These are phyloP conservation scores for Podospora australis DNA, from an alignment of 495 filamentous ascomycete species.

Conservation along the genomic window DNA sequence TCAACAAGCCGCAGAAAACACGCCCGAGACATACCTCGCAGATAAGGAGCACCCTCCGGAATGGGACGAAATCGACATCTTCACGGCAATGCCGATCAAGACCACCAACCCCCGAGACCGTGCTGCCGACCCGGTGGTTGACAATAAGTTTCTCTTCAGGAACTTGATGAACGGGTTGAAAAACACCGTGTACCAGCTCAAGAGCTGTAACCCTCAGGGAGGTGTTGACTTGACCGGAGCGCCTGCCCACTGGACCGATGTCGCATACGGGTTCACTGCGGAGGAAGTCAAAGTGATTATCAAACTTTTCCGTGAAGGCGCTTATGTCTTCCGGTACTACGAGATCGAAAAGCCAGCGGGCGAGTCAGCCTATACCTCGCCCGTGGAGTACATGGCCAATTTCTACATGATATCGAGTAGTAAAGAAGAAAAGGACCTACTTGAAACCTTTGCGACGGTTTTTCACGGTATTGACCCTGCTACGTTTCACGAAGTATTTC, in stretches of 20 bases:
- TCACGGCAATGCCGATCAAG: slow-evolving; percentile 92
- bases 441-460: slow-evolving; percentile 96
- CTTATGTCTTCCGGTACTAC: slow-evolving; percentile 94
- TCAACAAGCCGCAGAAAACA: slow-evolving; percentile 57
- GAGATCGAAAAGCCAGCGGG: slow-evolving; percentile 72
- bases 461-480: slow-evolving; percentile 98
- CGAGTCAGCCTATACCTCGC: slow-evolving; percentile 68
- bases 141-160: slow-evolving; percentile 97
- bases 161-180: slow-evolving; percentile 97
- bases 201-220: slow-evolving; percentile 69
- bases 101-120: slow-evolving; percentile 88
- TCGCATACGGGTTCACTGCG: slow-evolving; percentile 92
- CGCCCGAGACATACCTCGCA: slow-evolving; percentile 72
- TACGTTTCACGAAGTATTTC: slow-evolving; percentile 97
- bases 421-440: slow-evolving; percentile 94
- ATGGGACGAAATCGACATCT: slow-evolving; percentile 98
- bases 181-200: slow-evolving; percentile 91
- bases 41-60: slow-evolving; percentile 75
- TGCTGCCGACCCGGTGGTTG: slow-evolving; percentile 84
- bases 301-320: slow-evolving; percentile 95
- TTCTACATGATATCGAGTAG: slow-evolving; percentile 86
- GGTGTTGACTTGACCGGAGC: slow-evolving; percentile 69
- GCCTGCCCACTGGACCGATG: slow-evolving; percentile 88
- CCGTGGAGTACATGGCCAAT: slow-evolving; percentile 83
- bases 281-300: slow-evolving; percentile 96